Base-by-base conservation (phyloP, 306 rosid genomes). In the Ormosia semicastrata region DNA sequence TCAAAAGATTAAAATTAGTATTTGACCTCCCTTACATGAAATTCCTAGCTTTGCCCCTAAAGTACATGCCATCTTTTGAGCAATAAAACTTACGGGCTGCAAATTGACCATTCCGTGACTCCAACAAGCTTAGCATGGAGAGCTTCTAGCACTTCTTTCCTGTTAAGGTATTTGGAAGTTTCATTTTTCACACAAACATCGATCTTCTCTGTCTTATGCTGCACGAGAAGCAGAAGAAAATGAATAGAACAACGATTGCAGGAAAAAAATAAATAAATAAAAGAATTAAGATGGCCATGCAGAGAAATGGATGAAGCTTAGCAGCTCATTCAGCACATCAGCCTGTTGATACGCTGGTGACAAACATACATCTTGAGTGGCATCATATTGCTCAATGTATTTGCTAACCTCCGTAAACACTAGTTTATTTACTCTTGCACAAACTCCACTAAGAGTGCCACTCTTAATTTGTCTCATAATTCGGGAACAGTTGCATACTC, bases 71-170 rank as follows among this genome's bases (percentile, higher is more conserved):
- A 47, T 9, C 14, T 30, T 73, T 44, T 7, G 14, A 46, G 24
- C 30, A 18, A 36, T 5, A 54, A 36, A 30, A 50, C 63, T 78
- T 87, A 91, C 97, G n/a, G 33, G 92, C 90, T 93, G 85, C 95
- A 93, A 62, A 77, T 67, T 11, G 82, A 76, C 95, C 94, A 89
- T 8, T 3, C 57, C 5, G 76, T 64, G 65, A 88, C 81, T 46
- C 92, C 89, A 1, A 93, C 86, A 30, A 93, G 91, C 81, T 76
- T 80, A 52, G 95, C 95, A 82, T 91, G 95, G 41, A 93, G 90
- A 58, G 92, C 91, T 17, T 81, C 65, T 52, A 83, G 93, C 54
- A 91, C 95, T 14, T 87, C 91, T 86, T 87, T 83, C 40, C 89
- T 82, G 83, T 93, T 93, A 47, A 93, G 79, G 80, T 93, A 93